Evolutionary conservation across 1,284 basidiomycete species (phyloP).

Genomic region (Apiotrichum mycotoxinovorans): DNA sequence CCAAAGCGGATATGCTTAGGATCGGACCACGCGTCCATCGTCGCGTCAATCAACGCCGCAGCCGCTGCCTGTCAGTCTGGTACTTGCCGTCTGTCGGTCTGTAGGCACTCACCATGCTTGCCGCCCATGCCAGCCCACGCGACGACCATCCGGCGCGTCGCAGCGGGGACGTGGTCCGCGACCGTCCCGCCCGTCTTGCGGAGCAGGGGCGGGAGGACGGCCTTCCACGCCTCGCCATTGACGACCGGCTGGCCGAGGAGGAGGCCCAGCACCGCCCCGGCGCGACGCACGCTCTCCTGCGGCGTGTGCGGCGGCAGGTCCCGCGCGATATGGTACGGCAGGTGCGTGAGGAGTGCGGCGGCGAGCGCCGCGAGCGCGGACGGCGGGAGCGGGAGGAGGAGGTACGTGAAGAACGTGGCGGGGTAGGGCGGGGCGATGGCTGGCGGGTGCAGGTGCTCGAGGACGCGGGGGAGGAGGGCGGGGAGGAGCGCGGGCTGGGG

Average conservation of each 20-base stretch:
- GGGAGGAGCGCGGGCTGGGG: constrained; percentile 30
- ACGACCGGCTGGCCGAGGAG: constrained; percentile 31
- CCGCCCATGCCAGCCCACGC: constrained; percentile 34
- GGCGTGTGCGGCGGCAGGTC: constrained; percentile 17
- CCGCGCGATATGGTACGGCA: constrained; percentile 9
- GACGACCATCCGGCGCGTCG: constrained; percentile 30
- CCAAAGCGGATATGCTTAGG: constrained; percentile 48
- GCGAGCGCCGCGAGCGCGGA: constrained; percentile 37
- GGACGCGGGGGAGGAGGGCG: constrained; percentile 35
- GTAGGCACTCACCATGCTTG: constrained; percentile 2
- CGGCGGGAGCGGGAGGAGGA: constrained; percentile 62
- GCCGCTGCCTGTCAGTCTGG: constrained; percentile 6
- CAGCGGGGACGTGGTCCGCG: constrained; percentile 9
- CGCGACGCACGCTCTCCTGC: constrained; percentile 25
- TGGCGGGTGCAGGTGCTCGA: constrained; percentile 53
- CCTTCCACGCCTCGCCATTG: constrained; percentile 33
- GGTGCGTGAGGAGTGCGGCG: constrained; percentile 26
- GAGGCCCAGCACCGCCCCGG: constrained; percentile 17
- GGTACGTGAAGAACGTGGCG: constrained; percentile 55
- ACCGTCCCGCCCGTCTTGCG: neutral
- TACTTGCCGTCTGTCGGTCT: too few species aligned
- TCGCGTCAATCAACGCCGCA: constrained; percentile 33
- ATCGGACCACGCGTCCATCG: constrained; percentile 47
- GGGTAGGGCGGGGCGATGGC: constrained; percentile 55
- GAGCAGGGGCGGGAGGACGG: constrained; percentile 20